Conservation (phyloP, 148 eudicot species). For the Chenopodium suecicum region DNA sequence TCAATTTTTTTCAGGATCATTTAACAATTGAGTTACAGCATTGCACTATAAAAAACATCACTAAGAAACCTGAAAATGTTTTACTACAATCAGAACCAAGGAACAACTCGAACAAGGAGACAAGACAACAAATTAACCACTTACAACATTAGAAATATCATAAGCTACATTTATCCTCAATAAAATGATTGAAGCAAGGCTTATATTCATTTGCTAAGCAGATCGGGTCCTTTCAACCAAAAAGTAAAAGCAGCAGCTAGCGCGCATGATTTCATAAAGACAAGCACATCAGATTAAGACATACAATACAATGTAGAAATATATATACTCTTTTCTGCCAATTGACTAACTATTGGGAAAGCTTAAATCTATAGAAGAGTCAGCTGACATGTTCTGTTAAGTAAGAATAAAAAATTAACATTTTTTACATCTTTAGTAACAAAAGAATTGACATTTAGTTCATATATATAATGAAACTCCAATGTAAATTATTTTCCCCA, state of each 20-base stretch:
- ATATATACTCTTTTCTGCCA: too few species aligned
- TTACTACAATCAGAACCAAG: background rate
- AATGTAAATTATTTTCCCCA: background rate
- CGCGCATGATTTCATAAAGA: background rate
- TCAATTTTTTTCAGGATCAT: background rate
- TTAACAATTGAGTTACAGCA: background rate
- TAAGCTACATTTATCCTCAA: background rate
- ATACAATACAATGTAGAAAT: background rate
- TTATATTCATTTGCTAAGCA: background rate
- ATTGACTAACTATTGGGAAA: too few species aligned
- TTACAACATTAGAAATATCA: background rate
- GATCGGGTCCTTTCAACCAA: background rate
- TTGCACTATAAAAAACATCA: background rate
- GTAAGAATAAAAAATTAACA: background rate
- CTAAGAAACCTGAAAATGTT: background rate
- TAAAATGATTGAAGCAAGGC: background rate
- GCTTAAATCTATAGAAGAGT: background rate
- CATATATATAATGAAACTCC: background rate
- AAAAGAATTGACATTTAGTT: background rate
- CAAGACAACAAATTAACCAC: background rate
- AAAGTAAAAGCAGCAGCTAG: background rate
- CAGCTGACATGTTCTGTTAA: background rate
- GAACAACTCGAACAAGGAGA: background rate
- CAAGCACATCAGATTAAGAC: background rate
- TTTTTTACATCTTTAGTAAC: background rate